Base-by-base conservation (phyloP, 495 filamentous ascomycete species). In the Aspergillus coremiiformis region DNA sequence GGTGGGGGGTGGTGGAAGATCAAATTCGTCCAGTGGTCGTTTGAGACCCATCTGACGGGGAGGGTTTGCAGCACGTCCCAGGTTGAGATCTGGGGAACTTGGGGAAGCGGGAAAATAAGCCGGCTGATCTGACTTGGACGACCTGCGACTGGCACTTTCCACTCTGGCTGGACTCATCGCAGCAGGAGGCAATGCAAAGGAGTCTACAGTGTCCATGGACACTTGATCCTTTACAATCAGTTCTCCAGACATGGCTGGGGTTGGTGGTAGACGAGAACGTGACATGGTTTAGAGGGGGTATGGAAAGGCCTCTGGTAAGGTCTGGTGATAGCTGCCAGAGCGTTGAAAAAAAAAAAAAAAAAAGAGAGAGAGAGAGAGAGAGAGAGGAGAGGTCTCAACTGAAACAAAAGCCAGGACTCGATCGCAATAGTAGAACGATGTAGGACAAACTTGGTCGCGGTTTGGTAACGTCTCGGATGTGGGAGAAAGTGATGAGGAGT, bases 1-100 rank as follows among this genome's bases (percentile, higher is more conserved):
- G 11, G 91, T 94, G 0, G 93, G 93, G 14, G 93, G 93, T 3
- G 94, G 93, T 19, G 93, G 93, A 4, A 98, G 78, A 15, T 85
- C 80, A 60, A 95, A 91, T 22, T 80, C 73, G 19, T 77, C 71
- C 30, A 69, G 63, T 1, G 72, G 66, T 8, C 71, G 62, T 63
- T 81, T 76, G 48, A 73, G 65, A 2, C 80, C 76, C 1, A 79
- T 69, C 42, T 84, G 77, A 27, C 80, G 74, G 15, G 83, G 76
- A 17, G 75, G 73, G 51, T 83, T 81, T 54, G 82, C 74, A 5
- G 70, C 67, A 8, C 61, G 60, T 22, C 64, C 60, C 12, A 61
- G 59, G 6, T 57, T 62, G 3, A 67, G 52, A 11, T 66, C 72
- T n/a, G 79, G 77, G n/a, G 78, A 81, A 2, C 70, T 67, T 3